Evolutionary conservation across 331 rosid genomes (phyloP), one percentile per base, ranked within the genome.

Genomic region (Stylosanthes scabra): DNA sequence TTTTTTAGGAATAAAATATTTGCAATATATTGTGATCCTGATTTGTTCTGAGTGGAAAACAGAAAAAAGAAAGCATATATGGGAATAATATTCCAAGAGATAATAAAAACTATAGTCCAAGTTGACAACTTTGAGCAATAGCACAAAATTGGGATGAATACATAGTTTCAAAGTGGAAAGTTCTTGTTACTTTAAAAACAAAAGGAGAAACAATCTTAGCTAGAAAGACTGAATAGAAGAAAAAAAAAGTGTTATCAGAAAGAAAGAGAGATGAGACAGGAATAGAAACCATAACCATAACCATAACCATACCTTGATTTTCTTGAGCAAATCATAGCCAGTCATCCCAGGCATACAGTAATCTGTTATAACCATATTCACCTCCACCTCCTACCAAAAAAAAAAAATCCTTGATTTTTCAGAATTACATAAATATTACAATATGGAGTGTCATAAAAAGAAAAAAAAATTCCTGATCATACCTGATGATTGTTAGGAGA

Each of bases 331-430:
- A 84, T 94, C 99, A 87, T 88, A 94, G 82, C 99, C 97, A 70
- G 97, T 94, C 99, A 94, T 94, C 62, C 93, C 99, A 63, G 99
- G 99, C 99, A 94, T 94, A 74, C 99, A 91, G 82, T 94, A 94
- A 59, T 94, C 97, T 31, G 97, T 94, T 46, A 94, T 94, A 13
- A 94, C 83, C 80, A 94, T 96, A 80, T 94, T 94, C 84, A 91
- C 97, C 74, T 84, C 93, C 84, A 84, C 89, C 66, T 83, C 96
- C 98, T 94, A 77, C 6, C 70, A 75, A 75, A 13, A 59, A 81
- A 46, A 74, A 66, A 68, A 74, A n/a, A 47, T 60, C 75, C 84
- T 70, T 41, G 7, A 70, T 56, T 34, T 51, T 51, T 81, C 64
- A 83, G 79, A 60, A 44, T 58, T 20, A 20, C 25, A 34, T 3